These are phyloP conservation scores for Takashimella tepidaria DNA, from an alignment of 1,284 basidiomycete species.

Conservation along the genomic window DNA sequence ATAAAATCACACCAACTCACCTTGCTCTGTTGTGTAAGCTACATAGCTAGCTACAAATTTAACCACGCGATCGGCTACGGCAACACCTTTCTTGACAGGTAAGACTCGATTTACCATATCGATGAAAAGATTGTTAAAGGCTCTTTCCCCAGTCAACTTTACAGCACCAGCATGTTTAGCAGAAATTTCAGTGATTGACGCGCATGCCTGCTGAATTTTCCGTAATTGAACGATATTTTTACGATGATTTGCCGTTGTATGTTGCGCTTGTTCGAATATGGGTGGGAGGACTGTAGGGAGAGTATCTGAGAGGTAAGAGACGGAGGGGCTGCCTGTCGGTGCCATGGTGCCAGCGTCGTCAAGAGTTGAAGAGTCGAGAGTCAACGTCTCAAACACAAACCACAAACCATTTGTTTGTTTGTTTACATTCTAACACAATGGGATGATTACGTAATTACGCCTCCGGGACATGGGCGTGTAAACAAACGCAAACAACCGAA, in stretches of 20 bases:
- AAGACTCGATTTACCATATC: slow-evolving; percentile 67
- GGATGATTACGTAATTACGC: slow-evolving; percentile 1
- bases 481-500: slow-evolving; percentile 1
- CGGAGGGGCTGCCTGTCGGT: slow-evolving; percentile 14
- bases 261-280: slow-evolving; percentile 78
- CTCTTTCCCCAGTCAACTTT: slow-evolving; percentile 70
- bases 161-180: slow-evolving; percentile 34
- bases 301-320: slow-evolving; percentile 35
- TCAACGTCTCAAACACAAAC: not conserved
- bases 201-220: slow-evolving; percentile 70
- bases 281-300: slow-evolving; percentile 51
- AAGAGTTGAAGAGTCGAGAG: not conserved
- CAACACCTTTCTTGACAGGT: slow-evolving; percentile 75
- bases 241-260: slow-evolving; percentile 74
- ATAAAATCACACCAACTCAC: slow-evolving; percentile 57
- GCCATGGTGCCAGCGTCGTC: slow-evolving; percentile 12
- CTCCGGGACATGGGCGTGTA: not conserved
- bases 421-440: not conserved
- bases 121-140: slow-evolving; percentile 70
- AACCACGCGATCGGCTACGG: slow-evolving; percentile 71
- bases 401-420: no score
- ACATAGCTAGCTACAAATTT: slow-evolving; percentile 83
- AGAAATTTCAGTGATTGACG: slow-evolving; percentile 56
- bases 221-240: slow-evolving; percentile 86
- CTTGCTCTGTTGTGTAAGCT: slow-evolving; percentile 70